Percentiles rank a stretch among this genome's conserved stretches.
These are phyloP conservation scores for Ophiostoma pallidulum DNA, from an alignment of 2,329 filamentous ascomycete species.

Conservation along the genomic window DNA sequence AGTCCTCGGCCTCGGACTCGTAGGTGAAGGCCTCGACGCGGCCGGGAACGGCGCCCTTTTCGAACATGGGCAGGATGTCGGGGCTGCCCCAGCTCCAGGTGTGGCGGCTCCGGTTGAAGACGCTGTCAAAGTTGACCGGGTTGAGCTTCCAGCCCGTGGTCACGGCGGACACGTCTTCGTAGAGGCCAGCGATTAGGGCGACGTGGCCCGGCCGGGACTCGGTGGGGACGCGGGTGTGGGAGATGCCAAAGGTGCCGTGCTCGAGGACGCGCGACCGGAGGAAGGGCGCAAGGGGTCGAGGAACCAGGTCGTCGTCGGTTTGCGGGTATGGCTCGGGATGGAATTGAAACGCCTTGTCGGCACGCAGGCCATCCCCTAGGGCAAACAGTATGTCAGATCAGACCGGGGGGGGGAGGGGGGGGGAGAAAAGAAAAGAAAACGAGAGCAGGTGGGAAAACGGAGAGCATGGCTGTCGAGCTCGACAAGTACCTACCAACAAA, in stretches of 20 bases:
- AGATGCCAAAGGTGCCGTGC: conserved; percentile 92
- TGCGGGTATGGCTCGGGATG: conserved; percentile 77
- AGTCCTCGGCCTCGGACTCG: conserved; percentile 78
- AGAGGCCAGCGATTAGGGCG: conserved; percentile 88
- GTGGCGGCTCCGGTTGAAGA: conserved; percentile 93
- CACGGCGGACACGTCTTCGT: conserved; percentile 95
- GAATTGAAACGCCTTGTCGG: conserved; percentile 94
- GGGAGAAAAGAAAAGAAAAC: background rate
- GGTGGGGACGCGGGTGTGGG: conserved; percentile 91
- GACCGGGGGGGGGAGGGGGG: background rate
- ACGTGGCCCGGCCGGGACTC: conserved; percentile 96
- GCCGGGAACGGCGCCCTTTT: conserved; percentile 80
- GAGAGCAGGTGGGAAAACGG: too few relatives aligned
- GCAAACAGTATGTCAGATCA: background rate
- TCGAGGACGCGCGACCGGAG: conserved; percentile 80
- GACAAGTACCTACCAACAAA: conserved; percentile 61
- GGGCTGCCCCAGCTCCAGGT: conserved; percentile 99
- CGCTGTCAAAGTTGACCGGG: conserved; percentile 95
- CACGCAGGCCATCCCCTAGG: conserved; percentile 78
- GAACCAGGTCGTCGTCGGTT: conserved; percentile 53
- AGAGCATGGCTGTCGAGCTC: too few relatives aligned
- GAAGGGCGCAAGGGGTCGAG: conserved; percentile 80
- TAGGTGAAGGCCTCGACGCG: conserved; percentile 84
- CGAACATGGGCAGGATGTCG: conserved; percentile 96
- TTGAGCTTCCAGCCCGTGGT: conserved; percentile 98